Percentiles rank a stretch among this genome's conserved stretches.
Conservation (phyloP, 176 grass and related monocot genomes). For the Carex myosuroides region DNA sequence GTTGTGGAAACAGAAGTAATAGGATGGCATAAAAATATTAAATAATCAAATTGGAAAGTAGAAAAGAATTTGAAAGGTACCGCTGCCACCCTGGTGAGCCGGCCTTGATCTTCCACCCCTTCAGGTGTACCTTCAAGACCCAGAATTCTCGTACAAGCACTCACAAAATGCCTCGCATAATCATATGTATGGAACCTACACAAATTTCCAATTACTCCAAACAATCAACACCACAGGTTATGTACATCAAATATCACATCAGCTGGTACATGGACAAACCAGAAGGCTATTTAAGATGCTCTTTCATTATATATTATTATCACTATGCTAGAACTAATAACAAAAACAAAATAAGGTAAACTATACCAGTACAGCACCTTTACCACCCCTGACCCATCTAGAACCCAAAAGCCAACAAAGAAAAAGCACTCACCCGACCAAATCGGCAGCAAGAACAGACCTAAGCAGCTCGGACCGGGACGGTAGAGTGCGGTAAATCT, state of each 20-base stretch:
- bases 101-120: conserved; percentile 97
- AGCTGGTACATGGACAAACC: background rate
- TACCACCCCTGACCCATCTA: background rate
- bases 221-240: background rate
- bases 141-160: conserved; percentile 95
- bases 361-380: background rate
- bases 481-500: conserved; percentile 88
- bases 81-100: conserved; percentile 88
- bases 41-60: background rate
- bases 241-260: background rate
- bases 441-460: conserved; percentile 92
- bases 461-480: conserved; percentile 86
- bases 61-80: conserved; percentile 34
- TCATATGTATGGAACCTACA: conserved; percentile 82
- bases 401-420: background rate
- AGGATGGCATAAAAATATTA: background rate
- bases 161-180: conserved; percentile 91
- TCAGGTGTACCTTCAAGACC: conserved; percentile 98
- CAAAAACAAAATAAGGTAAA: background rate
- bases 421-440: conserved; percentile 77
- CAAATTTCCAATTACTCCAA: conserved; percentile 19
- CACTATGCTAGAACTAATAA: background rate
- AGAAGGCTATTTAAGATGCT: background rate
- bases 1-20: background rate
- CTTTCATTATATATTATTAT: background rate